Base-by-base conservation (phyloP, 176 grass and related monocot genomes). In the Carex cristatella region DNA sequence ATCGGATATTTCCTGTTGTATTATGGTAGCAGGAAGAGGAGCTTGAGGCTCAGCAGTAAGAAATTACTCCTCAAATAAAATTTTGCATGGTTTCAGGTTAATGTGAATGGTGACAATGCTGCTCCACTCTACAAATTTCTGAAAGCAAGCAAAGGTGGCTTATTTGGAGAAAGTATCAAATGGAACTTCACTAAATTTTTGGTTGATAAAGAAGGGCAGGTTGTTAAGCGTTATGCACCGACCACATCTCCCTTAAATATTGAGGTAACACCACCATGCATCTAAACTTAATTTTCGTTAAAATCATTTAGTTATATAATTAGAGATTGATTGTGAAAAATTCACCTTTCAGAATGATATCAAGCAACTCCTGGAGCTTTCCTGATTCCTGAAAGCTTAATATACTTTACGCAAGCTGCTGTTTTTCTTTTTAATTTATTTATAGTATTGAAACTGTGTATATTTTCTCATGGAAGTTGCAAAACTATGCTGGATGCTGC, bases 141-240 rank as follows among this genome's bases (percentile, higher is more conserved):
- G 61, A 87, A 86, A 35, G 88, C 84, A 46, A 61, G 85, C 67
- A 94, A 66, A 78, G 79, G 88, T 1, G 88, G 88, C 11, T 63
- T 95, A 19, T 84, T 91, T 5, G 87, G 87, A 65, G 88, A 91
- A 40, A 30, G 85, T 16, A 86, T 92, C 82, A 92, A 92, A 61
- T 94, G 86, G 88, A 94, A 89, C 61, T 91, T 90, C 66, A 90
- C 90, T 71, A 89, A 91, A 59, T 95, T 91, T 18, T 68, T 92
- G 14, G 73, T 74, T 48, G 93, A 90, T 75, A 92, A 90, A 84
- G 88, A 94, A 84, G 93, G 86, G 5, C 81, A 82, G 2, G 90
- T 87, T 16, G 7, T 90, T 79, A 82, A 81, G n/a, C 63, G 88
- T 58, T 90, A 87, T 84, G 88, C 88, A 27, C 85, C 88, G n/a